Evolutionary conservation across 225 moss, liverwort and hornwort genomes (phyloP), one percentile per base, ranked within the genome.

Genomic region (Straminergon stramineum): DNA sequence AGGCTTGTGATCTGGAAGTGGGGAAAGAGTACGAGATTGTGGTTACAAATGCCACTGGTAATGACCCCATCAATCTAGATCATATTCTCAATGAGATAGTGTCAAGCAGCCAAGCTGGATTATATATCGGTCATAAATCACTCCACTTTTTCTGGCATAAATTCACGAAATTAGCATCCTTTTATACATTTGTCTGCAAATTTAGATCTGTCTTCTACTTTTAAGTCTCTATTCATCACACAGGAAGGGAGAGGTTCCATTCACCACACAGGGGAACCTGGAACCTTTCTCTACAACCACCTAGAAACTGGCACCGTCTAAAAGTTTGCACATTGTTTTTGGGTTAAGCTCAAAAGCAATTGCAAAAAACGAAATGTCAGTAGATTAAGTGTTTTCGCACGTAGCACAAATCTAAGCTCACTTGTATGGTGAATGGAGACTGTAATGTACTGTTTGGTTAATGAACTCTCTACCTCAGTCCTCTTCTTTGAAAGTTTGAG

Each of bases 11-110:
- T 90, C 89, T 97, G 21, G 62, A 95, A 89, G 89, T 95, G 48
- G 97, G 95, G 60, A 91, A 92, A 87, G 89, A 94, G 67, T 97
- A 97, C 82, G 96, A 98, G 90, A 68, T 96, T 75, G 92, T 98
- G 45, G 86, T 95, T 15, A 98, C 97, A 53, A 52, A 84, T 53
- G 37, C 37, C n/a, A 8, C 26, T 53, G 84, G 81, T 95, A 93
- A 86, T 30, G 39, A 63, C 7, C 21, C 52, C 30, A 53, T 51
- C 86, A 48, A 52, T 77, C 64, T 27, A 37, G 31, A 43, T 13
- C 41, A 27, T 71, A 24, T 55, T 64, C 35, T 83, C 65, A 17
- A 24, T 83, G 51, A 65, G 17, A 43, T 21, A 5, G 21, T 61
- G 45, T 32, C 62, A 32, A 62, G 32, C 22, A 43, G 14, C 2